phyloP scores from a whole-genome alignment of 2,329 filamentous ascomycete genomes.

The Monosporascus sp. region DNA sequence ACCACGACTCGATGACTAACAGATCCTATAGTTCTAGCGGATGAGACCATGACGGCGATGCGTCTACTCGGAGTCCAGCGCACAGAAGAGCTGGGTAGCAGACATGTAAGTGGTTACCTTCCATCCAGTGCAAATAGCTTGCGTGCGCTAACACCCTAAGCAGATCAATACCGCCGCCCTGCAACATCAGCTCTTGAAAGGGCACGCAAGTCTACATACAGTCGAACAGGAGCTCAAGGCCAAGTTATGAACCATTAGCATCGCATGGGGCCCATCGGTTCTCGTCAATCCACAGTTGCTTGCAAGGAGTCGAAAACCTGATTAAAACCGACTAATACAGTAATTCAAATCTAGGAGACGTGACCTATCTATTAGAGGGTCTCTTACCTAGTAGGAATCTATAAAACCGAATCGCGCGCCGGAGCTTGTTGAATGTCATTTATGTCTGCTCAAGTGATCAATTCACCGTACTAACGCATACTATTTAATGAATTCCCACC shows the following conservation, averaged over 20 bases:
- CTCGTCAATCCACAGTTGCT: neutral
- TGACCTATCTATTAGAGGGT: too few species aligned
- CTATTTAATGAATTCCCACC: too few species aligned
- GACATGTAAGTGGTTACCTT: slow-evolving; percentile 16
- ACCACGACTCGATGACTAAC: neutral
- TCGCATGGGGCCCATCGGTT: neutral
- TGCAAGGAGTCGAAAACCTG: too few species aligned
- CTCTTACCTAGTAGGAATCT: too few species aligned
- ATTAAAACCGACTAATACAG: too few species aligned
- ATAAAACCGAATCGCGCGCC: too few species aligned
- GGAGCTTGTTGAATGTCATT: too few species aligned
- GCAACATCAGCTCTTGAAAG: neutral
- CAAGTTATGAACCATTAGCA: neutral
- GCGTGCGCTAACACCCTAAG: neutral
- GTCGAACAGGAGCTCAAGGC: neutral
- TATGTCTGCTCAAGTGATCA: too few species aligned
- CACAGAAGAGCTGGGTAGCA: slow-evolving; percentile 15
- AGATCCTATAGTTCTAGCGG: slow-evolving; percentile 14
- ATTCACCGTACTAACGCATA: too few species aligned
- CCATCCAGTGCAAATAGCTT: neutral
- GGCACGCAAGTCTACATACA: neutral
- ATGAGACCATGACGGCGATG: slow-evolving; percentile 22
- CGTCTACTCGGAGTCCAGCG: slow-evolving; percentile 19
- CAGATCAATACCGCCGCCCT: neutral
- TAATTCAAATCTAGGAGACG: too few species aligned